Evolutionary conservation across 306 rosid species (phyloP), one percentile per base, ranked within the genome.

Genomic region (Medicago truncatula): DNA sequence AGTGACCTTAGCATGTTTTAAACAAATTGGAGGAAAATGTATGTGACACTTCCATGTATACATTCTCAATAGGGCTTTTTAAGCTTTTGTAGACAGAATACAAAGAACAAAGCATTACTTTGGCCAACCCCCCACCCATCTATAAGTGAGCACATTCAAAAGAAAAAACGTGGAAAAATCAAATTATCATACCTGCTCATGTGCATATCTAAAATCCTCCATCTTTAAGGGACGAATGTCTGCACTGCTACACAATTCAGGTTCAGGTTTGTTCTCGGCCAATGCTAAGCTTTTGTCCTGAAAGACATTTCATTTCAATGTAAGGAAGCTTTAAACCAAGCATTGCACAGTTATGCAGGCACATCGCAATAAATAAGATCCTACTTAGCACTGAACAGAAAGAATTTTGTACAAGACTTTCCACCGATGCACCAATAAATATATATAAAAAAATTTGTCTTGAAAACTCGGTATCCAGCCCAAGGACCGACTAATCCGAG

Each of bases 191-290:
- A 92, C 98, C 96, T 94, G 97, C 75, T 88, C 96, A 34, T 92
- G 98, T 12, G 98, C 98, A 80, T 80, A 88, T 80, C 36, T 90
- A 14, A 94, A 89, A 74, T 94, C 98, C 43, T 92, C 93, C 93
- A 90, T 83, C 88, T 90, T 87, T 76, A 94, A 69, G 67, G 93
- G 61, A 9, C 98, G 97, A n/a, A 94, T 67, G 39, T 94, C 95
- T 0, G 84, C 69, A 62, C 95, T 89, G 79, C 86, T 84, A 71
- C 89, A 81, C 76, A 91, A 76, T 50, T 83, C 84, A 0, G 97
- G 93, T 63, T 82, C 20, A 66, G 98, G 90, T 74, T 83, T 86
- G 73, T 74, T 87, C 82, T 92, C 96, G 1, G 80, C 85, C 83
- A 88, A 8, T 3, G 98, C 96, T 52, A 54, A 34, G 71, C 46